Percentiles rank a stretch among this genome's conserved stretches.
These are phyloP conservation scores for Quercus suber DNA, from an alignment of 306 rosid genomes.

Conservation along the genomic window DNA sequence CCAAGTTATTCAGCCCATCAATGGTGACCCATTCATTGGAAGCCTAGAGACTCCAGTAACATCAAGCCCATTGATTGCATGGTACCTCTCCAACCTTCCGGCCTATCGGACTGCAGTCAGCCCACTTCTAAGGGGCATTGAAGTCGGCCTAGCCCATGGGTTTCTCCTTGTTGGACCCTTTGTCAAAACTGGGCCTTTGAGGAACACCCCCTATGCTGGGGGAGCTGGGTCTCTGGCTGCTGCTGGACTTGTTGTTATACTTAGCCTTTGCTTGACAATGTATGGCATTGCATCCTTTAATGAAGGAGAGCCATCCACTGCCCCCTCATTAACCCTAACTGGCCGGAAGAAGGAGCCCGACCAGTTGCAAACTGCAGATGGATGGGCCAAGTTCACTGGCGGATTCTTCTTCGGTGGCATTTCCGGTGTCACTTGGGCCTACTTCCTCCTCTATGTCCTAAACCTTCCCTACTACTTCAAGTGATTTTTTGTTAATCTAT, in stretches of 20 bases:
- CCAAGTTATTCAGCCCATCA: slow-evolving; percentile 94
- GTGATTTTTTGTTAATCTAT: slow-evolving; percentile 29
- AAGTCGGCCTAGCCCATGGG: slow-evolving; percentile 93
- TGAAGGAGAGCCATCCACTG: slow-evolving; percentile 89
- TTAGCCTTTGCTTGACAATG: slow-evolving; percentile 69
- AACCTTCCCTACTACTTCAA: slow-evolving; percentile 83
- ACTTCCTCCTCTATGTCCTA: slow-evolving; percentile 65
- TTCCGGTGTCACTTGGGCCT: slow-evolving; percentile 95
- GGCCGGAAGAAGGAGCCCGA: slow-evolving; percentile 91
- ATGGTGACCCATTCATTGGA: slow-evolving; percentile 98
- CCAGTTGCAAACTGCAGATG: slow-evolving; percentile 86
- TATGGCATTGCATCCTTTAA: slow-evolving; percentile 84
- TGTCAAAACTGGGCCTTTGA: slow-evolving; percentile 85
- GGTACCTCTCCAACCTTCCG: slow-evolving; percentile 96
- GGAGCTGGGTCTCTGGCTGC: slow-evolving; percentile 85
- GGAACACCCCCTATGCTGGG: slow-evolving; percentile 68
- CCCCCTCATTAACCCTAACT: slow-evolving; percentile 73
- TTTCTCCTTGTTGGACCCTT: slow-evolving; percentile 84
- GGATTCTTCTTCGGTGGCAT: slow-evolving; percentile 98
- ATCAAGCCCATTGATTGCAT: slow-evolving; percentile 89
- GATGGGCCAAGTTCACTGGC: slow-evolving; percentile 94
- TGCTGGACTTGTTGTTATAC: slow-evolving; percentile 80
- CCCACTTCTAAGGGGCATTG: slow-evolving; percentile 84
- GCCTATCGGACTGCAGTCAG: slow-evolving; percentile 89
- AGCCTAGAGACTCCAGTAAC: slow-evolving; percentile 95